Evolutionary conservation across 352 stramenopile species (phyloP), one percentile per base, ranked within the genome.

Genomic region (Phytophthora ramorum): DNA sequence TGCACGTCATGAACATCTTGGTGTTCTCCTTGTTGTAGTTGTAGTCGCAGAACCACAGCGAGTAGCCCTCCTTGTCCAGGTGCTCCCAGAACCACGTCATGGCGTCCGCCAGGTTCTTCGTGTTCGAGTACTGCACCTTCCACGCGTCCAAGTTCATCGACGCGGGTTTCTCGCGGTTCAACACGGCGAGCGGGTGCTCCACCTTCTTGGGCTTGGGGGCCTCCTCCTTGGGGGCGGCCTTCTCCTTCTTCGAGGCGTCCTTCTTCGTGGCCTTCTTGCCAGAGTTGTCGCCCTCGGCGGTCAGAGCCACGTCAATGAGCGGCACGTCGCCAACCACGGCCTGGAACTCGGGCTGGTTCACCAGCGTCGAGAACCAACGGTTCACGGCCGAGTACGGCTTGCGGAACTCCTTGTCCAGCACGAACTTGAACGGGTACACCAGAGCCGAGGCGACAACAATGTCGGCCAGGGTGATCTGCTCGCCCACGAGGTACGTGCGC

Each of bases 21-120:
- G 89, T 96, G 81, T 97, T 97, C 68, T 98, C 94, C 19, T 91
- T 83, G 74, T 97, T 97, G 76, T 98, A 98, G 67, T 98, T 97
- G 85, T 98, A 98, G 54, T 93, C 78, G 68, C 81, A 92, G 66
- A 96, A 88, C 90, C 89, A 98, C 49, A 98, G 63, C 38, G 83
- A 95, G 83, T 93, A 98, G 44, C 91, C 93, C 71, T 96, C 81
- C 19, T 66, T 53, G 75, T 98, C 94, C 58, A 94, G 90, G 34
- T 87, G 69, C 63, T 96, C 81, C 90, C 91, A 98, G 82, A 98
- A 97, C 72, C 85, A 84, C 60, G 91, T 75, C 91, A 98, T 98
- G 61, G 78, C 84, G 52, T 96, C 78, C 58, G 90, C 91, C 57
- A 87, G 63, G 59, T 78, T 66, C 58, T 76, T 81, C 54, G 82